Conservation (phyloP, 148 eudicot species). For the Camellia lanceoleosa region DNA sequence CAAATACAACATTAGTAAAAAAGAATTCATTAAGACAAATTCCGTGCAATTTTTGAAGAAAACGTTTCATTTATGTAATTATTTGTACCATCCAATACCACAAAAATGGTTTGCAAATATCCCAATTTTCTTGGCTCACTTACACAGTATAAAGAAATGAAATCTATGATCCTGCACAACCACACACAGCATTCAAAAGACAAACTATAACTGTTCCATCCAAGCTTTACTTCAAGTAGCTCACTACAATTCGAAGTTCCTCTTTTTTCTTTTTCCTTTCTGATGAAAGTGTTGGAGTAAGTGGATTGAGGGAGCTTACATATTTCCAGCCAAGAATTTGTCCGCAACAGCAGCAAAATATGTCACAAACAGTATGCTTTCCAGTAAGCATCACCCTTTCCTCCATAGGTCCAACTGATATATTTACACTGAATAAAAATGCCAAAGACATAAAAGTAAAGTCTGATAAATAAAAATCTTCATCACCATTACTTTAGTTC, state of each 20-base stretch:
- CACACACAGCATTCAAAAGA: background rate
- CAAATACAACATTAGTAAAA: too few relatives aligned
- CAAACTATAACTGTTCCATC: background rate
- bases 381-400: conserved; percentile 60
- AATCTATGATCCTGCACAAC: background rate
- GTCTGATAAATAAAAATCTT: background rate
- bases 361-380: conserved; percentile 52
- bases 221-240: background rate
- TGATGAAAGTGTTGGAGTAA: background rate
- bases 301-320: conserved; percentile 32
- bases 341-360: conserved; percentile 61
- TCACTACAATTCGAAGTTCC: background rate
- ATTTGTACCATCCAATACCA: background rate
- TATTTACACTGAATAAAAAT: conserved; percentile 40
- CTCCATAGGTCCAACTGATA: conserved; percentile 46
- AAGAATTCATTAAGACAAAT: background rate
- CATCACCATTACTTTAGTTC: background rate
- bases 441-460: background rate
- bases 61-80: background rate
- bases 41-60: background rate
- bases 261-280: too few relatives aligned
- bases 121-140: background rate
- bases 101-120: background rate
- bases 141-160: background rate
- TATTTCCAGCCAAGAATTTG: conserved; percentile 73